Conservation (phyloP, 768 basidiomycete species). For the Mycena venus region DNA sequence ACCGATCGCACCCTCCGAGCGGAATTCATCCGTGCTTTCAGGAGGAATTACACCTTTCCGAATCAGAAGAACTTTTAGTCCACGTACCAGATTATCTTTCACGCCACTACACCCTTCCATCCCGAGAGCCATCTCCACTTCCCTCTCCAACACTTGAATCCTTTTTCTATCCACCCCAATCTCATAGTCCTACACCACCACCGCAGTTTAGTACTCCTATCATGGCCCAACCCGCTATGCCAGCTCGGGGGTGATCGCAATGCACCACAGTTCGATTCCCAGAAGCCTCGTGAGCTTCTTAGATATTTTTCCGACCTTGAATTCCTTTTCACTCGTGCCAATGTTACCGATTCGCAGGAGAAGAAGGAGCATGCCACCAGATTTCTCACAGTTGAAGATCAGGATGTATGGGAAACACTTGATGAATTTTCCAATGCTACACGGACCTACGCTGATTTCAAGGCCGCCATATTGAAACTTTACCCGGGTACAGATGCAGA, state of each 20-base stretch:
- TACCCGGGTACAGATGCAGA: conserved; percentile 37
- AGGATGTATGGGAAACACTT: conserved; percentile 35
- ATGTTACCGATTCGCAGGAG: conserved; percentile 18
- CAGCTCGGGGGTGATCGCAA: conserved; percentile 34
- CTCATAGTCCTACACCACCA: no score
- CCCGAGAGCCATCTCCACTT: no score
- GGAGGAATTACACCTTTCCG: no score
- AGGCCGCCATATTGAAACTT: conserved; percentile 34
- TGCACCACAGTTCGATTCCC: conserved; percentile 34
- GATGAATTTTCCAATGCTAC: conserved; percentile 16
- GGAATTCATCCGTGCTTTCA: no score
- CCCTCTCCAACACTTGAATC: no score
- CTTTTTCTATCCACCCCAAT: no score
- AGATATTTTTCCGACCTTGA: conserved; percentile 36
- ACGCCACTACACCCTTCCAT: no score
- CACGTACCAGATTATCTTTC: no score
- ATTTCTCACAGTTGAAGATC: conserved; percentile 26
- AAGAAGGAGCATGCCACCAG: conserved; percentile 29
- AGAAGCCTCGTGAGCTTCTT: conserved; percentile 29
- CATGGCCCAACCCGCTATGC: no score
- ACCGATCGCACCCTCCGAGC: no score
- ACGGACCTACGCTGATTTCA: conserved; percentile 36
- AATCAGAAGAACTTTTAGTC: no score
- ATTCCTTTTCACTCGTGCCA: conserved; percentile 2
- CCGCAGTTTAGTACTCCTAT: no score